Base-by-base conservation (phyloP, 2,329 filamentous ascomycete genomes). In the Ceratocystiopsis sp. region DNA sequence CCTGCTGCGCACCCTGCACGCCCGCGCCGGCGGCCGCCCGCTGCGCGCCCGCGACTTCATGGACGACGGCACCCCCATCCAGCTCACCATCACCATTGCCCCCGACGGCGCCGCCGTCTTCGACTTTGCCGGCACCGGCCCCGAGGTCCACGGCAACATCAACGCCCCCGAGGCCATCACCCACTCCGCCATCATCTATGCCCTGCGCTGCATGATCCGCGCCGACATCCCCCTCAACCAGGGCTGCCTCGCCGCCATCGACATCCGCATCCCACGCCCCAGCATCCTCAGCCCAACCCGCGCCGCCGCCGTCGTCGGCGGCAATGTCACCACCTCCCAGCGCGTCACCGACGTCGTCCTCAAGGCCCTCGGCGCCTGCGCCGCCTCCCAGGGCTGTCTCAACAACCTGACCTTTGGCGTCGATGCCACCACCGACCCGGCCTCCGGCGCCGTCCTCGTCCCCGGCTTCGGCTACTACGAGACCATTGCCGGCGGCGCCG, bases 1-100 rank as follows among this genome's bases (percentile, higher is more conserved):
- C 39, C 64, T 89, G 4, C 64, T 89, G 18, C 84, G 80, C 53
- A 65, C 71, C 3, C 34, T 75, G 0, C 40, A 76, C 79, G 32
- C 79, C 78, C 13, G 78, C 78, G 47, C 47, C 16, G 43, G 35
- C 19, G 53, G 53, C 11, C 17, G 37, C 15, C 45, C 47, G 6
- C 51, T 63, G 4, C 40, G 44, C 10, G 59, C 60, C 2, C 45
- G 51, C 12, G 63, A 67, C 46, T 59, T 53, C 46, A 59, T 65
- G 53, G 64, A 67, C 48, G 49, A 63, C 43, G 61, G 62, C 11
- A 63, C 58, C 0, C 51, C 52, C 1, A 51, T 64, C 43, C 47
- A 47, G 34, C 48, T 64, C 19, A 53, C 42, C 35, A 54, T 62
- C 39, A 54, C 50, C 3, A 59, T 61, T 32, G 49, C 58, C 37